Evolutionary conservation across 2,329 filamentous ascomycete species (phyloP), one percentile per base, ranked within the genome.

Genomic region (Penicillium thymicola): DNA sequence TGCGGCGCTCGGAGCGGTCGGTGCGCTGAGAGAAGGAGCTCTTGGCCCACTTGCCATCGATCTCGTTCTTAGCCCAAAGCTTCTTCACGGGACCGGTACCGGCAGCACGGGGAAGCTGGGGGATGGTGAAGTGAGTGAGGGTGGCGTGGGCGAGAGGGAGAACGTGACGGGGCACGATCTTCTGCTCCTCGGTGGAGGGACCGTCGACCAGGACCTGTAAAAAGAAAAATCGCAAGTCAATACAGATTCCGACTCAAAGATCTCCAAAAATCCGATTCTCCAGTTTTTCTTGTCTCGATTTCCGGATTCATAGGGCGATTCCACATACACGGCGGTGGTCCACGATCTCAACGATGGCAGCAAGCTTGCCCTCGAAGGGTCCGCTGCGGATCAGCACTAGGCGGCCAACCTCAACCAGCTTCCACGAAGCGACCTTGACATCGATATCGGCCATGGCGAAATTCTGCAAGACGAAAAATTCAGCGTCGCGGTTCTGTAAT

Each of bases 271-370:
- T 51, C 51, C 46, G 30, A 48, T 52, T 55, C 42, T 51, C 28
- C 52, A 32, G 42, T 21, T 18, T 54, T 62, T 21, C 14, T 54
- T 62, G 48, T 51, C 51, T 51, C 58, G 10, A 44, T 44, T 50
- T 46, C 38, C 37, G 43, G 52, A 58, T 61, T 34, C 21, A 46
- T 52, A 62, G 53, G 50, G 58, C 34, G 43, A 48, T 47, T 54
- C 55, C 53, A 76, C 94, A 78, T 96, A 99, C 94, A 82, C 94
- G 92, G 87, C 96, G 97, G 89, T 99, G 93, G 83, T 99, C 94
- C 83, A 99, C 94, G 81, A 99, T 97, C 88, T 99, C 93, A 81
- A 96, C 92, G 76, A 99, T 93, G 74, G 88, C 83, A 74, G 92
- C 95, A 73, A 97, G 86, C 78, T 90, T 90, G 82, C 92, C 92